Base-by-base conservation (phyloP, 2,329 filamentous ascomycete species). In the Cryoendolithus antarcticus region DNA sequence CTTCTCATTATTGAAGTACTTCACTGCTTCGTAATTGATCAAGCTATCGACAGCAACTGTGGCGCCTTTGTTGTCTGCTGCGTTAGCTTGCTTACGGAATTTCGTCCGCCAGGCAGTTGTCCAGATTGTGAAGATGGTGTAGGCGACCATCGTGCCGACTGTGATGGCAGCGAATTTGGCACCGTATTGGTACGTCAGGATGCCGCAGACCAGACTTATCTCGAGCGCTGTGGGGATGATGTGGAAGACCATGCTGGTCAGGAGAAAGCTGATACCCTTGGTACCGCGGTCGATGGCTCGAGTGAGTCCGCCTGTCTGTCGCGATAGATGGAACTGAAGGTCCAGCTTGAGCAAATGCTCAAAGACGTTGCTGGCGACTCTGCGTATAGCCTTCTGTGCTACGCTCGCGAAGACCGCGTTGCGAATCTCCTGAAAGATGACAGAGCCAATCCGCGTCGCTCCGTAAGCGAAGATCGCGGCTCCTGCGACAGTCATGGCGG, bases 1-100 rank as follows among this genome's bases (percentile, higher is more conserved):
- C 48, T 82, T 85, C 57, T 98, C 93, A 55, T 98, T 98, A 67
- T 98, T 98, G 67, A 96, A 98, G 66, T 96, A 94, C 56, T 98
- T 98, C 57, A 98, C 91, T 9, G 93, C 89, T 62, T 98, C 91
- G 56, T 95, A 98, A 65, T 98, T 98, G 69, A 98, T 94, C 37
- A 98, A 67, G 1, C 88, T 94, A 63, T 98, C 91, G 1, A 96
- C 88, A 0, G 89, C 89, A 6, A 96, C 86, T 0, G 89, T 96
- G 1, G 89, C 93, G 0, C 86, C 91, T 57, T 80, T 85, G 62
- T 96, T 98, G 53, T 98, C 93, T 1, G 91, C 93, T 4, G 86
- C 86, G 58, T 98, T 98, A 30, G 91, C 86, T 61, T 93, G 84
- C 52, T 89, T 82, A 34, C 93, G 75, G 61, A 98, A 98, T 60